Evolutionary conservation across 2,329 filamentous ascomycete genomes (phyloP), one percentile per base, ranked within the genome.

Genomic region (Calcarisporium arbuscula): DNA sequence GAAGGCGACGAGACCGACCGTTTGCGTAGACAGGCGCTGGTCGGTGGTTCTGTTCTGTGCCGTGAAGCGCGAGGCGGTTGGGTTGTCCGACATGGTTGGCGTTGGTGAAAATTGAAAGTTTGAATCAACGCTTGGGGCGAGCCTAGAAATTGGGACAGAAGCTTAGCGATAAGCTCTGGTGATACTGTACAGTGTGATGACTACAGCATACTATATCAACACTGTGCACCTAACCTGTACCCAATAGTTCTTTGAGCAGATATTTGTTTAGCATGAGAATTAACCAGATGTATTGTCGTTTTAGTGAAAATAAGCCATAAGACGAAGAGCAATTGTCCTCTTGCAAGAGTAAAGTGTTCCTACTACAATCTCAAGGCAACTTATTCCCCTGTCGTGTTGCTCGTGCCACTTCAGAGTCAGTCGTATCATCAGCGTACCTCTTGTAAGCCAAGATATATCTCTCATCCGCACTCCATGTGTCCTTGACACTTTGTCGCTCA

Each of bases 1-100:
- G 28, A 95, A 80, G 38, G 85, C 78, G 34, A 96, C 90, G 4
- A 98, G 80, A 26, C 92, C 92, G 46, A 95, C 88, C 0, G 87
- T 94, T 52, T 87, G 80, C 35, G 79, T 85, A 40, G 90, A 90
- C 30, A 95, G 72, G 11, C 87, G 71, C 53, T 95, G 82, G 57
- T 90, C 78, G 2, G 85, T 84, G 2, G 84, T 84, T 47, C 82
- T 72, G 43, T 80, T 81, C 53, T 89, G 84, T 27, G 81, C 70
- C 2, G 80, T 81, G 61, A 94, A 95, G 42, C 82, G 78, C 37
- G 73, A 70, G 14, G 55, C 44, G 27, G 48, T 45, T 36, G 53
- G 52, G 39, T 66, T 25, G 15, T 35, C 30, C 14, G 41, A 30
- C 32, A 32, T 41, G 35, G 8, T 22, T 10, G 34, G 14, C 14